Base-by-base conservation (phyloP, 1,284 basidiomycete genomes). In the Trichosporon sp. region DNA sequence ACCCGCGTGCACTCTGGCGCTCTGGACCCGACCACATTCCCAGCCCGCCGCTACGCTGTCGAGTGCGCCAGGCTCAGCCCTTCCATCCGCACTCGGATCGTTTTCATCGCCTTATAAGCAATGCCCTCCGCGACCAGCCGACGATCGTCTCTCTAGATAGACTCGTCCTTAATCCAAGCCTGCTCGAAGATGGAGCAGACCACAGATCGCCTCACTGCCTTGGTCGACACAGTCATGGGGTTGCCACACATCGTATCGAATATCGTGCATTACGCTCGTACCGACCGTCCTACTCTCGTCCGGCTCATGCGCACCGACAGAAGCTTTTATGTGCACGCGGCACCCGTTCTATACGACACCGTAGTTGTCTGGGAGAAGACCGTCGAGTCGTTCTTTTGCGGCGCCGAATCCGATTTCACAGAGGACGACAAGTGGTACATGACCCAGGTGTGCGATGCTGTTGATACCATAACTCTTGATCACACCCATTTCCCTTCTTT, bases 251-350 rank as follows among this genome's bases (percentile, higher is more conserved):
- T 44, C 8, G 37, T 44, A 3, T 21, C 11, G 7, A 21, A 6
- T 8, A 44, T 44, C 37, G 19, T 16, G n/a, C 37, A 21, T 2
- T 44, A 44, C 19, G 37, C 37, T 2, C 37, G 37, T 7, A 44
- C 37, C 37, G 19, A 21, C 11, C 59, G 25, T 7, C n/a, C 36
- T 3, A 64, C 60, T 11, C 27, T 68, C 19, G 16, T 62, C 25
- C 33, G 54, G 37, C 61, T 64, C 33, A 65, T 68, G 62, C 57
- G 57, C 19, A 62, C 65, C 52, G 62, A 60, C 29, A 62, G 61
- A 57, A 23, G 23, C 23, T 56, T 65, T 54, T 66, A 58, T 46
- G 54, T 49, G 19, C 25, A 58, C 11, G 56, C 33, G 6, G 59
- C 58, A 6, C 58, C 52, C 5, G 23, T 60, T 6, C 62, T 68